Evolutionary conservation across 2,329 filamentous ascomycete genomes (phyloP).

Genomic region (Colletotrichum higginsianum): DNA sequence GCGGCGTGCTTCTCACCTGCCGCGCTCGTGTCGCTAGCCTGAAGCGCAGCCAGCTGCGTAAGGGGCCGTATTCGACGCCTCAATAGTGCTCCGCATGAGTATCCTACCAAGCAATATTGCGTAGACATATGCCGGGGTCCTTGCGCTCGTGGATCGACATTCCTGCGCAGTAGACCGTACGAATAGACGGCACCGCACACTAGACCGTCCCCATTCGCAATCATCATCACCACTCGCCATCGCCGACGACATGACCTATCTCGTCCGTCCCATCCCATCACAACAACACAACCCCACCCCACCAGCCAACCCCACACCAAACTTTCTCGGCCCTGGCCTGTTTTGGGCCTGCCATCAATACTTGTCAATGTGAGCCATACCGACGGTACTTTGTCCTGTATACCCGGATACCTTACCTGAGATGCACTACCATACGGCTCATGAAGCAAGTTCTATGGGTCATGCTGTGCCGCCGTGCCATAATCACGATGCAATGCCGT

Average conservation of each 20-base stretch:
- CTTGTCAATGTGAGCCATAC: background rate
- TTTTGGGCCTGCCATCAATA: conserved; percentile 1
- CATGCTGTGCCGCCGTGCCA: background rate
- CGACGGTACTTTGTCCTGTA: background rate
- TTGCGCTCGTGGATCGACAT: background rate
- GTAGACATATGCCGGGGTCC: background rate
- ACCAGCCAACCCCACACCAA: conserved; percentile 28
- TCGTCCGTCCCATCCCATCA: conserved; percentile 2
- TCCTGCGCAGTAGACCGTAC: background rate
- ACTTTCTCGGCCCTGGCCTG: conserved; percentile 26
- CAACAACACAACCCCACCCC: conserved; percentile 6
- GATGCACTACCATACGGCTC: conserved; percentile 8
- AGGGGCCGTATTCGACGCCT: background rate
- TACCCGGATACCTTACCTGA: conserved; percentile 8
- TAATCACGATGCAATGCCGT: background rate
- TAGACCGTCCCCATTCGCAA: background rate
- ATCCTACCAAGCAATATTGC: background rate
- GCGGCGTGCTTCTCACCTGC: background rate
- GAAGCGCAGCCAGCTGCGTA: background rate
- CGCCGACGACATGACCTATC: conserved; percentile 10
- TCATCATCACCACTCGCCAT: conserved; percentile 12
- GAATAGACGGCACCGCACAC: too few species aligned
- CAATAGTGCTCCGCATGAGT: background rate
- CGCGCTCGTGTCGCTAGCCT: background rate
- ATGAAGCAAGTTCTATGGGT: conserved; percentile 15